Percentiles rank a stretch among this genome's conserved stretches.
Conservation (phyloP, 805 yeast species). For the Candida palmyrensis region DNA sequence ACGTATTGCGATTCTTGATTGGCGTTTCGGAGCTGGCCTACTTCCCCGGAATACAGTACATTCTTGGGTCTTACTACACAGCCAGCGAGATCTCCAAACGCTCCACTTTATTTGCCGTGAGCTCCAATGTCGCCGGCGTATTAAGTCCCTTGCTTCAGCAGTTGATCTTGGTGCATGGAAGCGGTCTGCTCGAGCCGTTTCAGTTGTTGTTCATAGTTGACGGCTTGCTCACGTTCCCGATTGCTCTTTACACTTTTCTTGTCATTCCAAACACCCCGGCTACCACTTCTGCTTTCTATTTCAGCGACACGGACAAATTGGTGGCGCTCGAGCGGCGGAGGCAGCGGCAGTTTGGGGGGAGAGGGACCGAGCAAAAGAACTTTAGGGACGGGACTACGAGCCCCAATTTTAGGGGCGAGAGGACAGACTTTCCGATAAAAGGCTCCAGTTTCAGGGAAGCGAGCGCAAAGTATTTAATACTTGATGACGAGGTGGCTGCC, state of each 20-base stretch:
- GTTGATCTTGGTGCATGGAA: constrained; percentile 13
- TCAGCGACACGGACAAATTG: constrained; percentile 34
- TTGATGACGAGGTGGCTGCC: constrained; percentile 22
- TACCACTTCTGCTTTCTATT: constrained; percentile 38
- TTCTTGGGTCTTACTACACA: constrained; percentile 29
- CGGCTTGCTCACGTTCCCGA: constrained; percentile 30
- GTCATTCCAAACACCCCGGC: constrained; percentile 45
- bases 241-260: constrained; percentile 38
- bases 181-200: constrained; percentile 24
- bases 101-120: constrained; percentile 27
- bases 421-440: too few species aligned
- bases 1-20: constrained; percentile 19
- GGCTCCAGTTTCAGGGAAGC: not conserved
- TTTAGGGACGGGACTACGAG: too few species aligned
- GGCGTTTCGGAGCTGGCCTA: constrained; percentile 22
- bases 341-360: constrained; percentile 6
- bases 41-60: constrained; percentile 21
- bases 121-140: constrained; percentile 30
- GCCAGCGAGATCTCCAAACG: constrained; percentile 31
- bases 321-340: constrained; percentile 16
- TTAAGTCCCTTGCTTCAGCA: constrained; percentile 33
- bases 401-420: too few species aligned
- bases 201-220: constrained; percentile 46
- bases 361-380: constrained; percentile 6
- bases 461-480: too few species aligned